Conservation (phyloP, 169 alveolate genomes). For the Cryptosporidium meleagridis region DNA sequence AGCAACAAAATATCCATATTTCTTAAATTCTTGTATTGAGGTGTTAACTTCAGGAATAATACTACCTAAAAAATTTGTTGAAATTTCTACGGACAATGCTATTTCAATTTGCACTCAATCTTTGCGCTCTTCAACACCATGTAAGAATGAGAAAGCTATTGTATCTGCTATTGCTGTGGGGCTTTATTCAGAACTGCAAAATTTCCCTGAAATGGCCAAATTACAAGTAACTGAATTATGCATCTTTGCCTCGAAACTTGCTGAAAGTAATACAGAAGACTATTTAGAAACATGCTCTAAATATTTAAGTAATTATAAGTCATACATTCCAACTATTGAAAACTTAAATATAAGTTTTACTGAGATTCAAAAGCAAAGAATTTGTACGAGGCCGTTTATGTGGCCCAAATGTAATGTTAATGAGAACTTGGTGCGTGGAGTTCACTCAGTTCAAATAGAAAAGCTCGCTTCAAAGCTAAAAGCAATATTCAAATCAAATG, state of each 20-base stretch:
- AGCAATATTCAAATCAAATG: neutral
- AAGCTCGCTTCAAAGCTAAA: constrained; percentile 29
- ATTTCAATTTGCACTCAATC: constrained; percentile 46
- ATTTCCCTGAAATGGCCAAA: constrained; percentile 18
- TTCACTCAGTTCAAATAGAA: constrained; percentile 44
- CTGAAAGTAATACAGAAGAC: neutral
- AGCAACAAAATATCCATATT: constrained; percentile 42
- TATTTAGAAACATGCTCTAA: constrained; percentile 37
- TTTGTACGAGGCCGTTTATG: constrained; percentile 58
- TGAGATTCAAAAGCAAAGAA: constrained; percentile 40
- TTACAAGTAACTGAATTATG: constrained; percentile 37
- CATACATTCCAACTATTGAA: constrained; percentile 20
- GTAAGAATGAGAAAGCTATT: constrained; percentile 18
- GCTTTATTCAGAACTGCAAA: constrained; percentile 34
- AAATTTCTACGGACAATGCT: constrained; percentile 26
- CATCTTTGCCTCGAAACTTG: constrained; percentile 17
- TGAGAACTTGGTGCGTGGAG: neutral
- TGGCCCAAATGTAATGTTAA: constrained; percentile 40
- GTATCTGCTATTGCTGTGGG: constrained; percentile 59
- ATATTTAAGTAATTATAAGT: constrained; percentile 4
- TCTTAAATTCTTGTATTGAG: constrained; percentile 55
- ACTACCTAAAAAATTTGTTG: neutral
- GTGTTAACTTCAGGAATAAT: constrained; percentile 20
- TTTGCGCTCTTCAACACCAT: constrained; percentile 35
- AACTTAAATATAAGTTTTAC: neutral